A percentile compares a stretch with the other conserved stretches of the same genome.
Evolutionary conservation across 1,284 basidiomycete genomes (phyloP).

Genomic region (Cutaneotrichosporon arboriforme): DNA sequence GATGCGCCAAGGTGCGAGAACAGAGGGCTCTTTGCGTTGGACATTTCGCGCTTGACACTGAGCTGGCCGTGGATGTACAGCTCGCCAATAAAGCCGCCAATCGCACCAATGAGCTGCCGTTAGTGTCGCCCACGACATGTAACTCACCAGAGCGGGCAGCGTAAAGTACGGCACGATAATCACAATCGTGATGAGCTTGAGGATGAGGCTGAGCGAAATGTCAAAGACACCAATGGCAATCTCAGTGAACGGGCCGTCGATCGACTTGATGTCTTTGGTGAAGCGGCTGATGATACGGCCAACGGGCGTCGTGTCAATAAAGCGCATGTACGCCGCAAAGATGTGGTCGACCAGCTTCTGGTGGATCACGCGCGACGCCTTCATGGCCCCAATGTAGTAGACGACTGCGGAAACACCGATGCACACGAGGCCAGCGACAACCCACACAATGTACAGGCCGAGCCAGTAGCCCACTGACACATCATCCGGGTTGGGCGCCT

Average conservation of each 20-base stretch:
- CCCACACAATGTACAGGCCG: slow-evolving; percentile 50
- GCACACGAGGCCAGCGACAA: slow-evolving; percentile 29
- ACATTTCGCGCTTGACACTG: slow-evolving; percentile 65
- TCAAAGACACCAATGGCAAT: slow-evolving; percentile 38
- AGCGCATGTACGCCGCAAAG: slow-evolving; percentile 57
- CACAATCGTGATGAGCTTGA: slow-evolving; percentile 52
- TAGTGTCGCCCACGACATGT: neutral
- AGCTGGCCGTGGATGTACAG: slow-evolving; percentile 64
- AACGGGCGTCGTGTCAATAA: slow-evolving; percentile 58
- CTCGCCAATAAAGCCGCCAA: slow-evolving; percentile 53
- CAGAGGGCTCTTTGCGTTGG: slow-evolving; percentile 61
- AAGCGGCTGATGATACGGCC: slow-evolving; percentile 59
- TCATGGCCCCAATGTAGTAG: slow-evolving; percentile 50
- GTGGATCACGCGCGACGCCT: slow-evolving; percentile 59
- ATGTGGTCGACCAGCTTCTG: slow-evolving; percentile 55
- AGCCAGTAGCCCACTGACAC: slow-evolving; percentile 50
- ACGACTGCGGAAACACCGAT: slow-evolving; percentile 41
- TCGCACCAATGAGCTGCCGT: slow-evolving; percentile 42
- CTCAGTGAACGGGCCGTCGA: slow-evolving; percentile 45
- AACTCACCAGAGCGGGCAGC: slow-evolving; percentile 37
- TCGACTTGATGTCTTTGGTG: slow-evolving; percentile 56
- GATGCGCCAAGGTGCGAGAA: slow-evolving; percentile 66
- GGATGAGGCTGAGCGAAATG: slow-evolving; percentile 44
- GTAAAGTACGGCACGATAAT: slow-evolving; percentile 52
- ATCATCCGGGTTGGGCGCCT: slow-evolving; percentile 26